A percentile compares a stretch with the other conserved stretches of the same genome.
These are phyloP conservation scores for Penicillium sp. DNA, from an alignment of 2,329 filamentous ascomycete species.

Conservation along the genomic window DNA sequence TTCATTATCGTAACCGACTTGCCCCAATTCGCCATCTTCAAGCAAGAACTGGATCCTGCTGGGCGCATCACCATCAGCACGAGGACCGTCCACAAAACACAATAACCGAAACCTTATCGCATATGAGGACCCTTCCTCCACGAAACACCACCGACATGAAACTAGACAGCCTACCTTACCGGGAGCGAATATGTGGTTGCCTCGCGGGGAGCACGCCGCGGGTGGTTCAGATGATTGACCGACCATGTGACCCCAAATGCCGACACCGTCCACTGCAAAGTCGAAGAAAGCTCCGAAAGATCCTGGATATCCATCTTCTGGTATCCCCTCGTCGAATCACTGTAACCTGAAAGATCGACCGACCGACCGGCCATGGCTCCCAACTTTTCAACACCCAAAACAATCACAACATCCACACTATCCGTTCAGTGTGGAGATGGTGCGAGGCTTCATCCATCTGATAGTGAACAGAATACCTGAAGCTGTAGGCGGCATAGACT, in stretches of 20 bases:
- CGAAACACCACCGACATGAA: background rate
- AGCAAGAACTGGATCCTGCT: no score
- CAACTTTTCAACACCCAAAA: background rate
- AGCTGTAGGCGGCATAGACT: background rate
- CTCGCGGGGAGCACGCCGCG: background rate
- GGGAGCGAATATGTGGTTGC: background rate
- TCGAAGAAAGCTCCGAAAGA: background rate
- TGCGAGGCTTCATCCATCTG: background rate
- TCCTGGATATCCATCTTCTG: background rate
- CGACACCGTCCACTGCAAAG: background rate
- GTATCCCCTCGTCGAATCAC: background rate
- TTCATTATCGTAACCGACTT: background rate
- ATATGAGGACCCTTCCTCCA: background rate
- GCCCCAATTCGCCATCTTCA: background rate
- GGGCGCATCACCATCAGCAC: no score
- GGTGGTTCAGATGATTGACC: background rate
- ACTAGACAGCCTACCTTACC: no score
- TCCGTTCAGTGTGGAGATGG: background rate
- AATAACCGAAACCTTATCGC: no score
- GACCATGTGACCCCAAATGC: no score
- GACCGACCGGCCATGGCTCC: background rate
- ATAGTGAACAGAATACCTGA: background rate
- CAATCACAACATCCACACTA: background rate
- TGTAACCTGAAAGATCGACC: background rate
- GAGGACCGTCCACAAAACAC: no score